These are phyloP conservation scores for Pittosporum tobira DNA, from an alignment of 129 eudicot species.

Conservation along the genomic window DNA sequence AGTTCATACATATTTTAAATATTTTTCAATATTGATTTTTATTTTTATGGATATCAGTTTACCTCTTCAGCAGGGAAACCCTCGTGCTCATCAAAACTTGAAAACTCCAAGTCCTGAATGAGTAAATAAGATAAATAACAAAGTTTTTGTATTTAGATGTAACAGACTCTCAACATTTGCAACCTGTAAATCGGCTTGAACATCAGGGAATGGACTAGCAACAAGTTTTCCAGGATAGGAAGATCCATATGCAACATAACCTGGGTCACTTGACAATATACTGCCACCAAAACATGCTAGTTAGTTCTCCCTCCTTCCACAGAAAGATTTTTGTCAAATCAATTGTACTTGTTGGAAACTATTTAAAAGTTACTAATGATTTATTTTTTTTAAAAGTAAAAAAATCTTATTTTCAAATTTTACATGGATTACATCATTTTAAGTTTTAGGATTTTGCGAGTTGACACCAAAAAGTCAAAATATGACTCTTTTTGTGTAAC, in stretches of 20 bases:
- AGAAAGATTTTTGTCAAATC: too few relatives aligned
- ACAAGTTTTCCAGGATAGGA: constrained; percentile 10
- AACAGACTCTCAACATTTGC: constrained; percentile 10
- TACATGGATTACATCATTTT: too few relatives aligned
- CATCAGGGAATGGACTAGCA: constrained; percentile 14
- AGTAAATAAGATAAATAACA: constrained; percentile 6
- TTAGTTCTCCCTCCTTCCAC: too few relatives aligned
- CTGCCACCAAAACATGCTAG: constrained; percentile 19
- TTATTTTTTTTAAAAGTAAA: too few relatives aligned
- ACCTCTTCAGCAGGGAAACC: constrained; percentile 37
- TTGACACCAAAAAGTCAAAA: too few relatives aligned
- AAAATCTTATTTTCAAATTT: too few relatives aligned
- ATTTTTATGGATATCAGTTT: constrained; percentile 1
- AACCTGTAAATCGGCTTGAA: constrained; percentile 40
- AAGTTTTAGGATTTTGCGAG: too few relatives aligned
- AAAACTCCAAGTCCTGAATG: constrained; percentile 31
- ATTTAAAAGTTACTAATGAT: too few relatives aligned
- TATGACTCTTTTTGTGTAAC: too few relatives aligned
- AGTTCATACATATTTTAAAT: too few relatives aligned
- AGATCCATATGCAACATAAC: constrained; percentile 28
- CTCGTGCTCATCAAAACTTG: constrained; percentile 7
- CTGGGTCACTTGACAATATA: constrained; percentile 30
- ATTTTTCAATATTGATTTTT: too few relatives aligned
- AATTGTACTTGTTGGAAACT: too few relatives aligned
- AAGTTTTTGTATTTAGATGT: constrained; percentile 8